These are phyloP conservation scores for Raphanus raphanistrum DNA, from an alignment of 345 rosid species.

Conservation along the genomic window DNA sequence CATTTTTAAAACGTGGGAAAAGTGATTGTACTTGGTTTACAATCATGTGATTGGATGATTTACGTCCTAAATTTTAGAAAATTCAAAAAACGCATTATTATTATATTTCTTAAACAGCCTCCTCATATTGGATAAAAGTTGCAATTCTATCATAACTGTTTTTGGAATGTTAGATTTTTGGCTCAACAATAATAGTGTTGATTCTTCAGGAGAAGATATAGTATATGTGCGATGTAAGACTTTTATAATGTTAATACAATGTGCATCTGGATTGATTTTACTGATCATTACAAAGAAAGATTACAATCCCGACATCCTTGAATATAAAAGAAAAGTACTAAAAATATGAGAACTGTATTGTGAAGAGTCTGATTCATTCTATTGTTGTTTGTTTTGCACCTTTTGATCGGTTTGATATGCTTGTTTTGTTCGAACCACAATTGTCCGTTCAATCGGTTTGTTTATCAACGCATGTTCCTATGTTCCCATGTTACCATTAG, in stretches of 20 bases:
- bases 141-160: background rate
- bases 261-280: background rate
- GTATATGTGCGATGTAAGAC: background rate
- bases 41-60: conserved; percentile 7
- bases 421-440: background rate
- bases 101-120: background rate
- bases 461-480: background rate
- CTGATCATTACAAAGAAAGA: background rate
- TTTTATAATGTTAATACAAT: background rate
- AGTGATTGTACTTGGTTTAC: conserved; percentile 1
- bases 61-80: background rate
- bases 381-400: background rate
- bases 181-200: background rate
- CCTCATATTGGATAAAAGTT: background rate
- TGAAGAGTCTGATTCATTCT: background rate
- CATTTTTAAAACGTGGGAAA: conserved; percentile 17
- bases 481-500: background rate
- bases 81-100: background rate
- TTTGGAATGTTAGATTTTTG: background rate
- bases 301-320: background rate
- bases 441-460: background rate
- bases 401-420: conserved; percentile 1
- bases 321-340: background rate
- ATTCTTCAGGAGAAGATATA: background rate
- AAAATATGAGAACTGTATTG: background rate